Conservation (phyloP, 495 filamentous ascomycete genomes). For the Annulohypoxylon moriforme region DNA sequence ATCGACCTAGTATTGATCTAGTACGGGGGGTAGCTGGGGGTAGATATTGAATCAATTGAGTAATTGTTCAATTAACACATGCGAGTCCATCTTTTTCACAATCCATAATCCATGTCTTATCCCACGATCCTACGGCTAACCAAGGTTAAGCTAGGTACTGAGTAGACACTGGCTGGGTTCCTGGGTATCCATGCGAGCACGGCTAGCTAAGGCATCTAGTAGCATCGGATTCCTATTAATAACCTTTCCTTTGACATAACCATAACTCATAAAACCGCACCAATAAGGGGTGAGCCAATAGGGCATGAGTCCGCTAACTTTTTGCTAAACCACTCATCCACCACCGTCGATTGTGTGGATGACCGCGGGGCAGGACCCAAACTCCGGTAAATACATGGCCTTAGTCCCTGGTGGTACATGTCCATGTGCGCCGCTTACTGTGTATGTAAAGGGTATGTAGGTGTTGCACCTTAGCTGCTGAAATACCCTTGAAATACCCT, state of each 20-base stretch:
- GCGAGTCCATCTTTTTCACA: neutral
- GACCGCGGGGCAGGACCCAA: constrained; percentile 27
- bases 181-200: constrained; percentile 17
- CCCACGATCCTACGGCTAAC: constrained; percentile 18
- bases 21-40: no score
- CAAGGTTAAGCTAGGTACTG: constrained; percentile 32
- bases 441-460: neutral
- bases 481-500: no score
- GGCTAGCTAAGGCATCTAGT: constrained; percentile 31
- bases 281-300: constrained; percentile 7
- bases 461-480: neutral
- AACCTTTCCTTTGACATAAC: constrained; percentile 29
- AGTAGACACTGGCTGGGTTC: neutral
- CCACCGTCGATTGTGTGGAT: constrained; percentile 26
- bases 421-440: constrained; percentile 4
- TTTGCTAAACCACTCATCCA: constrained; percentile 23
- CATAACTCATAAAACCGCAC: constrained; percentile 1
- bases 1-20: neutral
- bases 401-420: neutral
- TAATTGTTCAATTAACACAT: constrained; percentile 6
- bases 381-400: constrained; percentile 30
- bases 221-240: constrained; percentile 30
- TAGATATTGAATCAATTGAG: neutral
- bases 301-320: neutral
- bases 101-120: neutral